These are phyloP conservation scores for Exophiala spinifera DNA, from an alignment of 2,329 filamentous ascomycete species.

Conservation along the genomic window DNA sequence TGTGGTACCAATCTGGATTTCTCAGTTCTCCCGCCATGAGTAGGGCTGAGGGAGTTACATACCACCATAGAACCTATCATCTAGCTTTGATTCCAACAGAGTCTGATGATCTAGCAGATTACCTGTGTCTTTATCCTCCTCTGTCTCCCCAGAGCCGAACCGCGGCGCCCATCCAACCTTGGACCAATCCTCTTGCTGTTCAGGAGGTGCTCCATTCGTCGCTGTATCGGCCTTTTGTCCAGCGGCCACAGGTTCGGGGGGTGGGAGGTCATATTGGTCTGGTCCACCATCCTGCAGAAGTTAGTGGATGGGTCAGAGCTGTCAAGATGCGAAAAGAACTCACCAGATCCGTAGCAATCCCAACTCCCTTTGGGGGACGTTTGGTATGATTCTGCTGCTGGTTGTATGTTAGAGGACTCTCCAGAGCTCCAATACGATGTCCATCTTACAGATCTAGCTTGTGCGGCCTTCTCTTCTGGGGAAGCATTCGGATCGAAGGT, in stretches of 20 bases:
- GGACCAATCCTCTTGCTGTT: constrained; percentile 56
- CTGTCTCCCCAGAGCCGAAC: constrained; percentile 58
- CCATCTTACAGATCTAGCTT: constrained; percentile 64
- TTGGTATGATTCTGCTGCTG: constrained; percentile 49
- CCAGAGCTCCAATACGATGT: not conserved
- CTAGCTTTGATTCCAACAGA: constrained; percentile 75
- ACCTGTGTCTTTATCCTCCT: constrained; percentile 51
- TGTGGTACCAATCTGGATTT: constrained; percentile 88
- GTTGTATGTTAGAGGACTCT: constrained; percentile 8
- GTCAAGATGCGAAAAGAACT: constrained; percentile 35
- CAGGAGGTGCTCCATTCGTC: constrained; percentile 45
- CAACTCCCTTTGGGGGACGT: constrained; percentile 36
- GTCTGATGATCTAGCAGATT: constrained; percentile 84
- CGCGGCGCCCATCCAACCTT: constrained; percentile 84
- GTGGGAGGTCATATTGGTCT: constrained; percentile 72
- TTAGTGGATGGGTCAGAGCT: constrained; percentile 11
- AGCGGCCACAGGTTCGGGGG: constrained; percentile 68
- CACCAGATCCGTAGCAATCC: constrained; percentile 71
- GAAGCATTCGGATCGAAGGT: constrained; percentile 84
- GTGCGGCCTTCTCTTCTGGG: constrained; percentile 77
- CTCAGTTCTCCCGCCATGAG: constrained; percentile 11
- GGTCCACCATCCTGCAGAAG: constrained; percentile 60
- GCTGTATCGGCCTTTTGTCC: constrained; percentile 47
- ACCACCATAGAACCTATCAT: constrained; percentile 90
- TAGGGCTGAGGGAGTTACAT: constrained; percentile 32